Conservation (phyloP, 495 filamentous ascomycete genomes). For the Neurospora pannonica region DNA sequence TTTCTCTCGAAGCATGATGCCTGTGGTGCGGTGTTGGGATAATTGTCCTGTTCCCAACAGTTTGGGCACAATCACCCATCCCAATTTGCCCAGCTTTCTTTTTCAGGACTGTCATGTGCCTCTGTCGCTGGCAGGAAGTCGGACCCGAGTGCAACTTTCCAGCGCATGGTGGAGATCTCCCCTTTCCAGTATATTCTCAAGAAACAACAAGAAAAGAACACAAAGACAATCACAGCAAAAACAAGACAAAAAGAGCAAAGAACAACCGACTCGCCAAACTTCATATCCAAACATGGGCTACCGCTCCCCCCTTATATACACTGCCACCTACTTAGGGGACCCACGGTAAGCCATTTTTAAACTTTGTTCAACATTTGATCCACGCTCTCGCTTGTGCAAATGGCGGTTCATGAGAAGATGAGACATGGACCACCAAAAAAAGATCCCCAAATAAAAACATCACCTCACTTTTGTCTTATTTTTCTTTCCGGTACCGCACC, state of each 20-base stretch:
- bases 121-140: not conserved
- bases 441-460: not conserved
- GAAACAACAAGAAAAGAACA: not conserved
- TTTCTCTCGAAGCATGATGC: not conserved
- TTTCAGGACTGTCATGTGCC: not conserved
- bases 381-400: not conserved
- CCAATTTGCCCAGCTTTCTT: not conserved
- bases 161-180: not conserved
- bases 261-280: not conserved
- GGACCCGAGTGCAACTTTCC: not conserved
- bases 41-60: not conserved
- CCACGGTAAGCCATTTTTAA: not conserved
- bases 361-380: not conserved
- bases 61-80: not conserved
- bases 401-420: not conserved
- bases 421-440: not conserved
- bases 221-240: not conserved
- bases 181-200: not conserved
- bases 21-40: not conserved
- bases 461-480: not conserved
- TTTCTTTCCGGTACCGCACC: not conserved
- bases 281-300: not conserved
- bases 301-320: not conserved
- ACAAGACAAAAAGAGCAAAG: not conserved
- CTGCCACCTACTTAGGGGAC: not conserved